Percentiles rank a stretch among this genome's conserved stretches.
These are phyloP conservation scores for Aspergillus taichungensis DNA, from an alignment of 495 filamentous ascomycete genomes.

Conservation along the genomic window DNA sequence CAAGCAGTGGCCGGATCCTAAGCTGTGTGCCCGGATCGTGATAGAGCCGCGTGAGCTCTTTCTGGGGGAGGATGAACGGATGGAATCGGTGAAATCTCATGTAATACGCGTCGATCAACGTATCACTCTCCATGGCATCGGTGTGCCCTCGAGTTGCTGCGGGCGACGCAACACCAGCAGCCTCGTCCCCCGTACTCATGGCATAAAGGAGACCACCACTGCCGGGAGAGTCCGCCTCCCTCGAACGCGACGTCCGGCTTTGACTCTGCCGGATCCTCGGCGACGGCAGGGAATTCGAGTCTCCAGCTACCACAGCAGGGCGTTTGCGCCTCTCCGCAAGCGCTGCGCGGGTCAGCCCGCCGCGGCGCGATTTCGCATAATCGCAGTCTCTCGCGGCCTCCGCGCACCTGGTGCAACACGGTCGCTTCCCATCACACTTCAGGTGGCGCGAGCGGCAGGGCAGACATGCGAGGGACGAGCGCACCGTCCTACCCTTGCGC, in stretches of 20 bases:
- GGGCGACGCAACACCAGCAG: constrained; percentile 21
- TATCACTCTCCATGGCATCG: constrained; percentile 12
- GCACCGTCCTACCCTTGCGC: not conserved
- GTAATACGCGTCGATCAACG: constrained; percentile 22
- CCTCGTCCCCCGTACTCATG: too few relatives aligned
- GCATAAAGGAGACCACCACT: too few relatives aligned
- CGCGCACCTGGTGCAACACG: constrained; percentile 27
- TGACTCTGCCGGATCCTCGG: too few relatives aligned
- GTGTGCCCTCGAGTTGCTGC: not conserved
- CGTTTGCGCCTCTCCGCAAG: constrained; percentile 16
- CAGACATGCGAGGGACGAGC: constrained; percentile 15
- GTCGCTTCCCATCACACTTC: constrained; percentile 18
- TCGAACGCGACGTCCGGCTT: too few relatives aligned
- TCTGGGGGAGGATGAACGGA: constrained; percentile 17
- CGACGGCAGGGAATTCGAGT: too few relatives aligned
- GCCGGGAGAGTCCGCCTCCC: too few relatives aligned
- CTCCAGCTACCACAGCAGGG: constrained; percentile 1
- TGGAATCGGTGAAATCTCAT: constrained; percentile 21
- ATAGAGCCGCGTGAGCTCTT: constrained; percentile 8
- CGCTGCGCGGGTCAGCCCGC: constrained; percentile 30
- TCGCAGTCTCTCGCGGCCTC: constrained; percentile 33
- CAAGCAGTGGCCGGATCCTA: constrained; percentile 13
- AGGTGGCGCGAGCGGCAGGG: constrained; percentile 17
- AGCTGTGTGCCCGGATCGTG: constrained; percentile 14
- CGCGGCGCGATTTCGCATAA: constrained; percentile 44